A percentile compares a stretch with the other conserved stretches of the same genome.
These are phyloP conservation scores for Leccinum imitatum DNA, from an alignment of 768 basidiomycete species.

Conservation along the genomic window DNA sequence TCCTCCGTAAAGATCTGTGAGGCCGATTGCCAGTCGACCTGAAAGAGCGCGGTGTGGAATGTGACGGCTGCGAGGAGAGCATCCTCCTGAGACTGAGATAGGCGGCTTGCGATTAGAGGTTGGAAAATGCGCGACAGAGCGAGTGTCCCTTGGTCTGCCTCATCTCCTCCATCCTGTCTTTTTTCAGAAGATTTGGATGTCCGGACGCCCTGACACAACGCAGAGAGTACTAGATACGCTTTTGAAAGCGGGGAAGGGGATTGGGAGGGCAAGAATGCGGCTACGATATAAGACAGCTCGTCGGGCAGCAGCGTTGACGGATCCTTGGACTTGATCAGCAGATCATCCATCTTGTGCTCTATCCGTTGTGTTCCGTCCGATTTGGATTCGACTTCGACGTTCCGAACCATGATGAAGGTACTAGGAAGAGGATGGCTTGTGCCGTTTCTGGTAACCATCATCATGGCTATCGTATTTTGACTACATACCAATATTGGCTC, in stretches of 20 bases:
- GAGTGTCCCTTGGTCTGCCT: constrained; percentile 48
- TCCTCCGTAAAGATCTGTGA: constrained; percentile 63
- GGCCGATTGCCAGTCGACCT: constrained; percentile 74
- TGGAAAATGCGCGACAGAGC: constrained; percentile 51
- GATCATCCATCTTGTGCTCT: constrained; percentile 24
- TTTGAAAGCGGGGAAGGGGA: constrained; percentile 53
- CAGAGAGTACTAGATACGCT: constrained; percentile 67
- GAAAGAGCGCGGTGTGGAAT: constrained; percentile 78
- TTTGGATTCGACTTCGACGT: neutral
- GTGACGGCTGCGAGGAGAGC: constrained; percentile 52
- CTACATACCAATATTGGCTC: neutral
- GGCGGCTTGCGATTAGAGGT: constrained; percentile 45
- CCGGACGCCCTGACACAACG: constrained; percentile 63
- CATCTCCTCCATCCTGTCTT: constrained; percentile 36
- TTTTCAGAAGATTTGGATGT: constrained; percentile 35
- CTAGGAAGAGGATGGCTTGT: neutral
- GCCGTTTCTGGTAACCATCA: neutral
- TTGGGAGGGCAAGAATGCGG: constrained; percentile 52
- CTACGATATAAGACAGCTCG: constrained; percentile 52
- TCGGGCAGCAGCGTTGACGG: constrained; percentile 44
- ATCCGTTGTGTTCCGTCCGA: neutral
- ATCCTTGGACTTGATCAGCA: constrained; percentile 37
- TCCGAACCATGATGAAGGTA: constrained; percentile 16
- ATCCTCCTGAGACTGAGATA: constrained; percentile 59
- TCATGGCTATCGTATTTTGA: neutral